These are phyloP conservation scores for Cyclotella kingstonii DNA, from an alignment of 108 stramenopile species.

Conservation along the genomic window DNA sequence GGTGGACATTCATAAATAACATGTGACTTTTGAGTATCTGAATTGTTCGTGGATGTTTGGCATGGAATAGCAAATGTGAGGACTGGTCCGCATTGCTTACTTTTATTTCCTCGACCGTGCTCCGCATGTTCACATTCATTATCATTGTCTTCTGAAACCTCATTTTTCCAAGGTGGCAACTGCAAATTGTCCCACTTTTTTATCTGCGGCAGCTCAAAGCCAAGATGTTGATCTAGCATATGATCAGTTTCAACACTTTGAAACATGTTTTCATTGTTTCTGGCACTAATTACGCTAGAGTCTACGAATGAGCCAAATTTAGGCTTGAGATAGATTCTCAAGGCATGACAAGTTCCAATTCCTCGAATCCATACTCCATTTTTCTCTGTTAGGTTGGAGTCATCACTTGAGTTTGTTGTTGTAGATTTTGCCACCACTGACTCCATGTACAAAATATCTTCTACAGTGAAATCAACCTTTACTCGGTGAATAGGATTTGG, in stretches of 20 bases:
- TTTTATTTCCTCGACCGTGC: neutral
- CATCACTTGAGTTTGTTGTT: constrained; percentile 14
- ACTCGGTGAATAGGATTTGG: constrained; percentile 45
- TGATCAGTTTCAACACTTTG: neutral
- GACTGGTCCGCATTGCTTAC: constrained; percentile 18
- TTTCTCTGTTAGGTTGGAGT: neutral
- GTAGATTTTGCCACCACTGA: constrained; percentile 10
- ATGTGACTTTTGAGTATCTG: constrained; percentile 2
- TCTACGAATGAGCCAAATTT: constrained; percentile 32
- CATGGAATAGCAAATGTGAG: constrained; percentile 50
- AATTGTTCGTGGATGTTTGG: constrained; percentile 13
- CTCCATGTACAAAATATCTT: constrained; percentile 40
- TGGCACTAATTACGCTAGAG: neutral
- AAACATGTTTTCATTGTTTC: neutral
- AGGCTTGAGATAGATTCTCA: constrained; percentile 60
- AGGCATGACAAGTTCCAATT: constrained; percentile 68
- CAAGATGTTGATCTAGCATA: constrained; percentile 5
- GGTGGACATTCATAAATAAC: constrained; percentile 52
- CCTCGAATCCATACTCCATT: constrained; percentile 58
- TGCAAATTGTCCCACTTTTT: constrained; percentile 23
- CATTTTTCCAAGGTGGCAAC: constrained; percentile 25
- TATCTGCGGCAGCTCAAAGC: constrained; percentile 27
- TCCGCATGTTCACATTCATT: no score
- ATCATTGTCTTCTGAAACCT: no score
- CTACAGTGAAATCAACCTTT: constrained; percentile 38